These are phyloP conservation scores for Karstenula rhodostoma DNA, from an alignment of 2,329 filamentous ascomycete genomes.

Conservation along the genomic window DNA sequence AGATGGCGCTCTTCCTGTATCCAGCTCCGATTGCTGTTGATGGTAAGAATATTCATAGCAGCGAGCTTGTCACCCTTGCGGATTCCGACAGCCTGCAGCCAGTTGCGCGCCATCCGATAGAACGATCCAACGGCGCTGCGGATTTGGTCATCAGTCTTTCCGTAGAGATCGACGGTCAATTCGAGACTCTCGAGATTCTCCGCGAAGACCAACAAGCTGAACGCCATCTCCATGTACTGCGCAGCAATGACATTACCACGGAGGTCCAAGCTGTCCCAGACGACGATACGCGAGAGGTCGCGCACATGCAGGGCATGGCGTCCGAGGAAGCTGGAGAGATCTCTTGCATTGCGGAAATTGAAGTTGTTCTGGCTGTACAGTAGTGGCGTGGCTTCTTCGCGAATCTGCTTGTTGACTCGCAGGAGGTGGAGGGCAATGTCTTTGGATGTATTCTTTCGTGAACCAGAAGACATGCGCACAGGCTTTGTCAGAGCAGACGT, in stretches of 20 bases:
- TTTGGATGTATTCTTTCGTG: neutral
- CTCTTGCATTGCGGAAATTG: neutral
- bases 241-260: too few species aligned
- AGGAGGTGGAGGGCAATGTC: neutral
- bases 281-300: neutral
- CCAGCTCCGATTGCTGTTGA: neutral
- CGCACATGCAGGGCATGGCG: neutral
- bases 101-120: neutral
- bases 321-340: neutral
- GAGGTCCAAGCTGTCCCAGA: neutral
- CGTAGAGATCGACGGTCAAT: neutral
- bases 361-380: neutral
- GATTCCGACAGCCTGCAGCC: neutral
- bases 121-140: neutral
- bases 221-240: neutral
- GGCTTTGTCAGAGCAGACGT: neutral
- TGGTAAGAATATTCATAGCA: neutral
- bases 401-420: neutral
- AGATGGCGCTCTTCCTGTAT: too few species aligned
- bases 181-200: neutral
- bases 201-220: neutral
- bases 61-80: neutral
- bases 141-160: too few species aligned
- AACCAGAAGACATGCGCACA: neutral
- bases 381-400: neutral